Evolutionary conservation across 306 rosid genomes (phyloP).

Genomic region (Prunus campanulata): DNA sequence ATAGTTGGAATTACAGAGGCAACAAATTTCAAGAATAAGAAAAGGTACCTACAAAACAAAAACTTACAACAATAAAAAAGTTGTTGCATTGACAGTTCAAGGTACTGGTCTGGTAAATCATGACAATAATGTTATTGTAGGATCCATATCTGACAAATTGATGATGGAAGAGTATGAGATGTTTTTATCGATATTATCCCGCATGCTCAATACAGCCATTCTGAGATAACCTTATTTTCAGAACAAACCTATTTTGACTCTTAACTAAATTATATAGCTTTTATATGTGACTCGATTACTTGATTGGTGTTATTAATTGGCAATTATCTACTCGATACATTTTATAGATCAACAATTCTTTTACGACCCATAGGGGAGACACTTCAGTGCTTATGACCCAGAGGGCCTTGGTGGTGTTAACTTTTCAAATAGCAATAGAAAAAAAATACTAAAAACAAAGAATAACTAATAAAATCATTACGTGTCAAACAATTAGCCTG

Average conservation of each 20-base stretch:
- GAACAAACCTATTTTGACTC: not conserved
- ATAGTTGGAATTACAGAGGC: slow-evolving; percentile 98
- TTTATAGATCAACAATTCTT: not conserved
- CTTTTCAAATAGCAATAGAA: not conserved
- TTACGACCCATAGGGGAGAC: not conserved
- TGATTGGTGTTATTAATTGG: not conserved
- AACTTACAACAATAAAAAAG: not conserved
- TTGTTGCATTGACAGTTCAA: not conserved
- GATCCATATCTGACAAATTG: not conserved
- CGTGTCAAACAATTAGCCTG: not conserved
- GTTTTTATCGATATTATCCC: not conserved
- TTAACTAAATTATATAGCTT: not conserved
- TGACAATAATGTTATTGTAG: not conserved
- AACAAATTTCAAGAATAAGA: slow-evolving; percentile 90
- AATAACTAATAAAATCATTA: not conserved
- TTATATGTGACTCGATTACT: not conserved
- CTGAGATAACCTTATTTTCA: not conserved
- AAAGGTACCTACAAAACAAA: slow-evolving; percentile 63
- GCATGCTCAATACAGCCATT: not conserved
- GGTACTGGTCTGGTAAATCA: not conserved
- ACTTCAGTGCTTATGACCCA: not conserved
- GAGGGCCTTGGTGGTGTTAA: not conserved
- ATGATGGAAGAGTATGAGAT: not conserved
- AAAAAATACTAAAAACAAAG: not conserved
- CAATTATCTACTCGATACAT: not conserved